A percentile compares a stretch with the other conserved stretches of the same genome.
These are phyloP conservation scores for Chloranthus sessilifolius DNA, from an alignment of 164 flowering plant species.

Conservation along the genomic window DNA sequence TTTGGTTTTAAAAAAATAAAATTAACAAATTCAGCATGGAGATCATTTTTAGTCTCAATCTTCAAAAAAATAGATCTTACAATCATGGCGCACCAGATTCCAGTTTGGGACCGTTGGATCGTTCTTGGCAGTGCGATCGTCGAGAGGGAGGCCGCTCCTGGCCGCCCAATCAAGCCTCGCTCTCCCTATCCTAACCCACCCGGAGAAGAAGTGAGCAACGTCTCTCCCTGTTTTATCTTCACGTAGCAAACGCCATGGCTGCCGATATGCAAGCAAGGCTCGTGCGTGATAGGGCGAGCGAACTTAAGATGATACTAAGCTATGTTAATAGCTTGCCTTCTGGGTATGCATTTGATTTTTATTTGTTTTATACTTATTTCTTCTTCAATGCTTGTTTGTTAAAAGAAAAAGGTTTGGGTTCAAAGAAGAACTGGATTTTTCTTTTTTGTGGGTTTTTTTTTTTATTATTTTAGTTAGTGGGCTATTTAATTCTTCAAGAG, in stretches of 20 bases:
- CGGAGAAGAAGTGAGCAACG: constrained; percentile 63
- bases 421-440: no score
- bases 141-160: constrained; percentile 18
- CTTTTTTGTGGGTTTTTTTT: no score
- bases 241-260: constrained; percentile 71
- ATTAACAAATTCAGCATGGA: no score
- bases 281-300: constrained; percentile 58
- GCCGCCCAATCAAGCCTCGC: constrained; percentile 38
- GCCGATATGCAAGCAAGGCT: constrained; percentile 81
- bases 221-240: constrained; percentile 68
- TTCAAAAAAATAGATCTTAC: no score
- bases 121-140: constrained; percentile 23
- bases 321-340: constrained; percentile 65
- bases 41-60: no score
- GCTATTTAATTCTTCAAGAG: no score
- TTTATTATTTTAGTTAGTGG: no score
- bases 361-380: background rate
- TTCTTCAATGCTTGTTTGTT: no score
- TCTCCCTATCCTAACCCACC: constrained; percentile 42
- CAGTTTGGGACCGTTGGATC: constrained; percentile 41
- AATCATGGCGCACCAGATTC: no score
- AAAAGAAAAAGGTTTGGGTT: no score
- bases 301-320: constrained; percentile 82
- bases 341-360: constrained; percentile 60
- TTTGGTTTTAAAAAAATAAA: no score